Evolutionary conservation across 2,329 filamentous ascomycete genomes (phyloP).

Genomic region (Fusarium nanum): DNA sequence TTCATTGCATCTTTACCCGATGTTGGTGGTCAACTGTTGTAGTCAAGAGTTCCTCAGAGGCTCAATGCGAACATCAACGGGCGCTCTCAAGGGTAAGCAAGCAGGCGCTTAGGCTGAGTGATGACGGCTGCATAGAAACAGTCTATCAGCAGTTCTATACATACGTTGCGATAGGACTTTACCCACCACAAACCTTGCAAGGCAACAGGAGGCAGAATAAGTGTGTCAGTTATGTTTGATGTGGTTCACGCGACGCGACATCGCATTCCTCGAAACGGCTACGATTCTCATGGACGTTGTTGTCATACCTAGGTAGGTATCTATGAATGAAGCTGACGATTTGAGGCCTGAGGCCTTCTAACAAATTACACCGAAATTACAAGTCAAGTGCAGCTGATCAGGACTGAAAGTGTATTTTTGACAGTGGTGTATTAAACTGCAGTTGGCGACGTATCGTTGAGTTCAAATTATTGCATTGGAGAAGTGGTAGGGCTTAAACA

Average conservation of each 20-base stretch:
- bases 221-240: neutral
- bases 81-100: neutral
- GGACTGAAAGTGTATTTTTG: neutral
- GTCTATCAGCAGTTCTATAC: neutral
- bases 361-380: conserved; percentile 16
- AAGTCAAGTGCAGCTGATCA: conserved; percentile 10
- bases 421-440: conserved; percentile 6
- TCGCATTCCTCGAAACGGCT: neutral
- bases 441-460: neutral
- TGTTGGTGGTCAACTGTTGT: neutral
- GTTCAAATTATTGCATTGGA: neutral
- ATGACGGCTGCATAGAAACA: neutral
- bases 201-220: neutral
- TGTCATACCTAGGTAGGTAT: neutral
- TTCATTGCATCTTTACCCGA: neutral
- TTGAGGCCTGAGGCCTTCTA: neutral
- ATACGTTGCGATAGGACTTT: neutral
- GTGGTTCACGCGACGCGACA: neutral
- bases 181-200: neutral
- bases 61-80: neutral
- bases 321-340: neutral
- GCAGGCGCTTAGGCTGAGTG: neutral
- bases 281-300: neutral
- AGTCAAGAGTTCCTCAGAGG: neutral
- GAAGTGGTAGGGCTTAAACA: neutral